These are phyloP conservation scores for Alternaria ethzedia DNA, from an alignment of 2,329 filamentous ascomycete species.

Conservation along the genomic window DNA sequence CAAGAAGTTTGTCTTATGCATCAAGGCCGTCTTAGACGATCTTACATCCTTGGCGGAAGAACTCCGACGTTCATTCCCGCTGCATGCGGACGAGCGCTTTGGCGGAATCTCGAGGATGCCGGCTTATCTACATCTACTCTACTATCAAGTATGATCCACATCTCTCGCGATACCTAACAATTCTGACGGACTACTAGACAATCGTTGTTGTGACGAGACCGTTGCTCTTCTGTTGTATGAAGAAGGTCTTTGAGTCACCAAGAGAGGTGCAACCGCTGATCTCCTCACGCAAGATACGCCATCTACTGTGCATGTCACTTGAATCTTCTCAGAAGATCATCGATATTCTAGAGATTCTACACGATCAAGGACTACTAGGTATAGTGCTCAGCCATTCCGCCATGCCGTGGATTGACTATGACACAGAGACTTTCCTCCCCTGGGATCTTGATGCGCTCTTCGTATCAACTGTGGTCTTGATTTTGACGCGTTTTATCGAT, in stretches of 20 bases:
- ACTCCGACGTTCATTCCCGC: slow-evolving; percentile 46
- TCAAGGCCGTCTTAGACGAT: slow-evolving; percentile 50
- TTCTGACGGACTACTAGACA: slow-evolving; percentile 34
- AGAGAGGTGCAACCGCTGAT: slow-evolving; percentile 39
- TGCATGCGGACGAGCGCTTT: slow-evolving; percentile 46
- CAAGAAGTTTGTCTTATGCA: slow-evolving; percentile 44
- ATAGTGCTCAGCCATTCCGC: background rate
- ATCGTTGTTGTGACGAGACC: slow-evolving; percentile 52
- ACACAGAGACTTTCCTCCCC: slow-evolving; percentile 57
- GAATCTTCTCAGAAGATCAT: slow-evolving; percentile 55
- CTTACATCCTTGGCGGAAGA: slow-evolving; percentile 52
- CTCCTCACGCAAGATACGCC: slow-evolving; percentile 48
- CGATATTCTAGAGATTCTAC: slow-evolving; percentile 52
- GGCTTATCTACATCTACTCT: slow-evolving; percentile 45
- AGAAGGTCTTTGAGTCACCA: slow-evolving; percentile 41
- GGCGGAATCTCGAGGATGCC: slow-evolving; percentile 52
- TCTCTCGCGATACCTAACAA: background rate
- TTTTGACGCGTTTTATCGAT: slow-evolving; percentile 46
- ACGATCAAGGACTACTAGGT: slow-evolving; percentile 58
- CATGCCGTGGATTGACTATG: background rate
- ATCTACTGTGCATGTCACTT: slow-evolving; percentile 51
- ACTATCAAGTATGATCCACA: slow-evolving; percentile 48
- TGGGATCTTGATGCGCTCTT: slow-evolving; percentile 57
- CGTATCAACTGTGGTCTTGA: slow-evolving; percentile 52
- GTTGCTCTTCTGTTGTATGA: slow-evolving; percentile 53